Evolutionary conservation across 164 flowering plant species (phyloP).

Genomic region (Macadamia tetraphylla): DNA sequence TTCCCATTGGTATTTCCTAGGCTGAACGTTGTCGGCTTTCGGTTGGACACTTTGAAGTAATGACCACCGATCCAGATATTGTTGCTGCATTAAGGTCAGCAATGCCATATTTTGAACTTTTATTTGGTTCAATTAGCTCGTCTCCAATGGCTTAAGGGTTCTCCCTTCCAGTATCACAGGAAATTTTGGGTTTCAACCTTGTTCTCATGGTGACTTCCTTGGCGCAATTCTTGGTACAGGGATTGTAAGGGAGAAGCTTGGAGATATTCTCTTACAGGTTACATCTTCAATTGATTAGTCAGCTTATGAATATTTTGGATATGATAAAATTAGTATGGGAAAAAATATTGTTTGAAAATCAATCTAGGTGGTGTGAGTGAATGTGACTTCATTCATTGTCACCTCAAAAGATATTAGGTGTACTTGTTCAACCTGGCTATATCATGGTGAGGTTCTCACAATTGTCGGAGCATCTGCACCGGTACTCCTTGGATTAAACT

Average conservation of each 20-base stretch:
- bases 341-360: not conserved
- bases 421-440: not conserved
- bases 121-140: not conserved
- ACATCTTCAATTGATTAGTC: slow-evolving; percentile 1
- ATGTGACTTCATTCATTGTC: not conserved
- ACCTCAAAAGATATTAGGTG: not conserved
- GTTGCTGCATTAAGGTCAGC: slow-evolving; percentile 69
- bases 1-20: slow-evolving; percentile 27
- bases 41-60: slow-evolving; percentile 66
- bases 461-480: no score
- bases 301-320: not conserved
- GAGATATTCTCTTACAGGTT: slow-evolving; percentile 92
- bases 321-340: not conserved
- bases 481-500: no score
- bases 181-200: slow-evolving; percentile 74
- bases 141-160: slow-evolving; percentile 8
- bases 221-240: slow-evolving; percentile 93
- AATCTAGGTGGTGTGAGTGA: not conserved
- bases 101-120: not conserved
- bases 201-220: slow-evolving; percentile 94
- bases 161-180: slow-evolving; percentile 65
- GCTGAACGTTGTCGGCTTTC: slow-evolving; percentile 94
- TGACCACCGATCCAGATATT: slow-evolving; percentile 59
- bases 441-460: not conserved
- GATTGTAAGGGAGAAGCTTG: slow-evolving; percentile 81